Base-by-base conservation (phyloP, 805 yeast species). In the Blastobotrys attinorum region DNA sequence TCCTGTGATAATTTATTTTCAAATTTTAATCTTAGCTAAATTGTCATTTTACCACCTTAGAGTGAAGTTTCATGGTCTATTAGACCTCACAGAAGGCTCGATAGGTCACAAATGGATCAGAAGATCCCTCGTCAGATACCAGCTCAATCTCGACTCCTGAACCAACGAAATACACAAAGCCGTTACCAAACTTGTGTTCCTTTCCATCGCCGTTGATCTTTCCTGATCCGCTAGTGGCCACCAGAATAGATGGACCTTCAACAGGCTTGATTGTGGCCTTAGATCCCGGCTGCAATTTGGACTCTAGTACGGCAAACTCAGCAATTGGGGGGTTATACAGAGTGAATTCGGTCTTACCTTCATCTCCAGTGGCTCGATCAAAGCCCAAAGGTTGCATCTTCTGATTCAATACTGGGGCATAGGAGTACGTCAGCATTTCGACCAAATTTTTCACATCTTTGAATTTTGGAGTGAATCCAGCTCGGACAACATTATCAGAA, bases 391-490 rank as follows among this genome's bases (percentile, higher is more conserved):
- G 76, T 38, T 76, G 76, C 92, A 90, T 85, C 67, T 87, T 88
- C 70, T 92, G 99, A 61, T 88, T 88, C 54, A 80, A 88, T 40
- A 90, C 96, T 20, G 94, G 79, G 43, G 84, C 94, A 57, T 83
- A 83, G 22, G 84, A 73, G 63, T 90, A 92, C 2, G 96, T 89
- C 62, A 92, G 77, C 92, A 86, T 86, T 43, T 75, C 77, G 36
- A 92, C 97, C 60, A 92, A 76, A 57, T 83, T 87, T 47, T 79
- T 66, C 48, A 92, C 97, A 64, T 92, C 99, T 68, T 90, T 92
- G 71, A 90, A 92, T 65, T 92, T 92, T 49, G 99, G 98, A n/a
- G 99, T 92, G 72, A 92, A 92, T 11, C 98, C 99, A 3, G 97
- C 95, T 64, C 99, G 79, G 40, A 92, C 97, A 46, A 92, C 99